These are phyloP conservation scores for Marasmius tenuissimus DNA, from an alignment of 1,284 basidiomycete species.

Conservation along the genomic window DNA sequence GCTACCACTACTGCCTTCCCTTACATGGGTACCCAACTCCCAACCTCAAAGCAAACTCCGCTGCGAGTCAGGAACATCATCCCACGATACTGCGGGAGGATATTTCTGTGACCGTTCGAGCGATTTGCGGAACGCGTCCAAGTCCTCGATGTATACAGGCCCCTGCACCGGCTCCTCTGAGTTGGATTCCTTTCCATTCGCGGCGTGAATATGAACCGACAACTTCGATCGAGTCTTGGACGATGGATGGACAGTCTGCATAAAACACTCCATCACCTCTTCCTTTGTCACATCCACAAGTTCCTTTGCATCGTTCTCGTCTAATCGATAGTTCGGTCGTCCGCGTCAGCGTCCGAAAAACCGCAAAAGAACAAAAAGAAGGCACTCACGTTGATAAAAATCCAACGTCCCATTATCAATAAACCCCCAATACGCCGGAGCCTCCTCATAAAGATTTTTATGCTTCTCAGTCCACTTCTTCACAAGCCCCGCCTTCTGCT, in stretches of 20 bases:
- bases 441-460: slow-evolving; percentile 76
- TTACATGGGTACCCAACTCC: no score
- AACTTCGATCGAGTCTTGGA: slow-evolving; percentile 75
- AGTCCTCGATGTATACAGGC: slow-evolving; percentile 68
- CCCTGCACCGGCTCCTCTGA: slow-evolving; percentile 50
- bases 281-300: slow-evolving; percentile 70
- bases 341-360: no score
- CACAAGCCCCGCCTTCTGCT: slow-evolving; percentile 52
- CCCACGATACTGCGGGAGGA: neutral
- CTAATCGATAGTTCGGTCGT: slow-evolving; percentile 25
- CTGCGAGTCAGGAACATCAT: neutral
- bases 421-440: slow-evolving; percentile 70
- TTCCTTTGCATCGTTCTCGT: slow-evolving; percentile 58
- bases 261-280: slow-evolving; percentile 80
- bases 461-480: slow-evolving; percentile 52
- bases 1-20: no score
- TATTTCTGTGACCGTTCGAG: slow-evolving; percentile 2
- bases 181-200: slow-evolving; percentile 60
- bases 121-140: slow-evolving; percentile 65
- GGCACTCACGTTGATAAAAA: slow-evolving; percentile 52
- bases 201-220: slow-evolving; percentile 79
- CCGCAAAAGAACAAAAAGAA: neutral
- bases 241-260: slow-evolving; percentile 68
- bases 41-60: no score
- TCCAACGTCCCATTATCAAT: slow-evolving; percentile 78